Evolutionary conservation across 1,284 basidiomycete genomes (phyloP).

Genomic region (Malassezia sp.): DNA sequence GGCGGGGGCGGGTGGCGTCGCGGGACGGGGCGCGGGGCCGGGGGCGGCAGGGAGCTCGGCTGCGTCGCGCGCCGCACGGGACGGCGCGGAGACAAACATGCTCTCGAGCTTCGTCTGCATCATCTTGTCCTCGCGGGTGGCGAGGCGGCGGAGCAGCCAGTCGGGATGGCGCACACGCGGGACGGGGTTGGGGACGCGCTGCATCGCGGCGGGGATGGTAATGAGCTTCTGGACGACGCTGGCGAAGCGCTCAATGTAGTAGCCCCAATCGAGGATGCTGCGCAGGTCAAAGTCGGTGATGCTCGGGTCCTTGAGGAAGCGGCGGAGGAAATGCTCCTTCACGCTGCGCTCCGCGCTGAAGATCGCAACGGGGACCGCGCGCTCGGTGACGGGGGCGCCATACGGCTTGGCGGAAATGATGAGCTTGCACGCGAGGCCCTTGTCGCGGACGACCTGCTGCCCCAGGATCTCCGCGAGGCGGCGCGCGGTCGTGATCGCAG

Average conservation of each 20-base stretch:
- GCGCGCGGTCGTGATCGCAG: slow-evolving; percentile 89
- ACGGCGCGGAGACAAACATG: too few species aligned
- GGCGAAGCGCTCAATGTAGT: slow-evolving; percentile 94
- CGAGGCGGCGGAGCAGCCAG: slow-evolving; percentile 86
- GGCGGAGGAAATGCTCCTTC: slow-evolving; percentile 80
- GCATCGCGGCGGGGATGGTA: slow-evolving; percentile 97
- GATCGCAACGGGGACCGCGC: slow-evolving; percentile 95
- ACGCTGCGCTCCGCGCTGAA: slow-evolving; percentile 88
- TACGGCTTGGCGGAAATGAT: slow-evolving; percentile 90
- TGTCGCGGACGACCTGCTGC: slow-evolving; percentile 98
- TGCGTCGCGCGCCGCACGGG: too few species aligned
- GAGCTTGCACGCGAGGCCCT: slow-evolving; percentile 95
- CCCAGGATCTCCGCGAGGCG: slow-evolving; percentile 94
- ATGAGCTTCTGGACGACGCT: slow-evolving; percentile 98
- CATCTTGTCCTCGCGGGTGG: slow-evolving; percentile 83
- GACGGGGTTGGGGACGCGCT: slow-evolving; percentile 91
- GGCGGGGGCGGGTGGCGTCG: neutral
- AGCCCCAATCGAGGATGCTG: slow-evolving; percentile 92
- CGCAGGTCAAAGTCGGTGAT: slow-evolving; percentile 81
- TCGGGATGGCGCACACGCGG: slow-evolving; percentile 92
- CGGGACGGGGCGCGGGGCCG: neutral
- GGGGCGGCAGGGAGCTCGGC: neutral
- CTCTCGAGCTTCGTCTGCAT: slow-evolving; percentile 75
- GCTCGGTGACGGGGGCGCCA: slow-evolving; percentile 90
- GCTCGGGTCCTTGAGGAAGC: slow-evolving; percentile 89